These are phyloP conservation scores for Paulownia fortunei DNA, from an alignment of 257 asterid species.

Conservation along the genomic window DNA sequence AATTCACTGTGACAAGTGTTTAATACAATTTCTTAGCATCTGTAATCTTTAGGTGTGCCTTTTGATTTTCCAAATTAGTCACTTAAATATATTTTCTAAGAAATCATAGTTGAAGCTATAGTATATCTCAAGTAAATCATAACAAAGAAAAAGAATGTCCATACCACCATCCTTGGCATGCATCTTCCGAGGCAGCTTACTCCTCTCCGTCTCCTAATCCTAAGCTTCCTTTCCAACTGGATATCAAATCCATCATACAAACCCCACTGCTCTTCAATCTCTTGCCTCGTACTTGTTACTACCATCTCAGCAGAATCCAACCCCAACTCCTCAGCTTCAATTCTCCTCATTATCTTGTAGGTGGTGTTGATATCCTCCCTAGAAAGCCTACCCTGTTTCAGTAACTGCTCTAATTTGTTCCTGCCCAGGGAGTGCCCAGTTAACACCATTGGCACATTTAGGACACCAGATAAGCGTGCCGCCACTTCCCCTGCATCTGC, in stretches of 20 bases:
- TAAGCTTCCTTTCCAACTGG: conserved; percentile 66
- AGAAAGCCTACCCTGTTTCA: conserved; percentile 67
- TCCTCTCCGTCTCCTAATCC: conserved; percentile 62
- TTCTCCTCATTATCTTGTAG: conserved; percentile 64
- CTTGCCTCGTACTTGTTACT: conserved; percentile 75
- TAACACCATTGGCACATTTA: conserved; percentile 67
- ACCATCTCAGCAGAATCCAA: conserved; percentile 69
- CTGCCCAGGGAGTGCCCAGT: conserved; percentile 77
- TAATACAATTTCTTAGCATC: no score
- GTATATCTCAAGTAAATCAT: neutral
- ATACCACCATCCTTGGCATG: conserved; percentile 81
- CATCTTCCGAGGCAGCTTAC: conserved; percentile 69
- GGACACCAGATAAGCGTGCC: conserved; percentile 59
- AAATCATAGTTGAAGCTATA: neutral
- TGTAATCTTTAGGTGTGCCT: neutral
- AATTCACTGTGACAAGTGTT: neutral
- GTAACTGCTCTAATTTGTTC: conserved; percentile 68
- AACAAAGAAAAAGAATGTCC: no score
- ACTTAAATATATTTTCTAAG: neutral
- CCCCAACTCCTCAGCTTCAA: conserved; percentile 70
- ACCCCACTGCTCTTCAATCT: conserved; percentile 81
- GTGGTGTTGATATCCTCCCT: conserved; percentile 66
- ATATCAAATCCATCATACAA: conserved; percentile 69
- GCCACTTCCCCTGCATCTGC: conserved; percentile 76
- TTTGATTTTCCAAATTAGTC: neutral